Base-by-base conservation (phyloP, 176 grass and related monocot species). In the Oryza glumipatula region DNA sequence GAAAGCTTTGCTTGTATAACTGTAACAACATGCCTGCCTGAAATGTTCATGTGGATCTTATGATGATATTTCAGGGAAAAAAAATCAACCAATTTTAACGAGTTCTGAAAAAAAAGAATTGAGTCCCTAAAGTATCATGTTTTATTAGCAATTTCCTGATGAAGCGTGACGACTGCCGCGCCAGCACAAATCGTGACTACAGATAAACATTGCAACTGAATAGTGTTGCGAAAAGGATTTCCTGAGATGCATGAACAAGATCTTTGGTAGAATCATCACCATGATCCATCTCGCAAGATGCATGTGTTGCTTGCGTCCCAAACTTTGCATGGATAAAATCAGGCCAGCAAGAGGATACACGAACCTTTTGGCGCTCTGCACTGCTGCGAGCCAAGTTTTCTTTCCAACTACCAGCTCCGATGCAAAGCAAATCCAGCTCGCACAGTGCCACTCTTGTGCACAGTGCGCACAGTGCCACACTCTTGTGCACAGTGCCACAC, bases 201-300 rank as follows among this genome's bases (percentile, higher is more conserved):
- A 65, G 11, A 64, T 45, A 49, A 22, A 73, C 45, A 63, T 75
- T n/a, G 70, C 58, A 75, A 41, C 32, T 80, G 14, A 23, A 72
- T 51, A 46, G 65, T 66, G 83, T 64, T 28, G 28, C 61, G 67
- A 86, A 86, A 83, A 79, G 33, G 52, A 28, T 38, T 23, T 75
- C 38, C 9, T 75, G 28, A 65, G 60, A 83, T 83, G 32, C 71
- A 83, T 72, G 75, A 19, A 28, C 65, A 63, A 35, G 38, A 61
- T 33, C 43, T 51, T 39, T 10, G 84, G 64, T 46, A 73, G 26
- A 28, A 47, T 38, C 60, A 19, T 86, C 21, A 61, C 21, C 33
- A 6, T 73, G 68, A 49, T 80, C 69, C 54, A 21, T 44, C 84
- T 67, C 9, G 8, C 76, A 36, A 15, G 84, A 54, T 73, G 51